These are phyloP conservation scores for Asterella californica DNA, from an alignment of 225 moss, liverwort and hornwort genomes.

Conservation along the genomic window DNA sequence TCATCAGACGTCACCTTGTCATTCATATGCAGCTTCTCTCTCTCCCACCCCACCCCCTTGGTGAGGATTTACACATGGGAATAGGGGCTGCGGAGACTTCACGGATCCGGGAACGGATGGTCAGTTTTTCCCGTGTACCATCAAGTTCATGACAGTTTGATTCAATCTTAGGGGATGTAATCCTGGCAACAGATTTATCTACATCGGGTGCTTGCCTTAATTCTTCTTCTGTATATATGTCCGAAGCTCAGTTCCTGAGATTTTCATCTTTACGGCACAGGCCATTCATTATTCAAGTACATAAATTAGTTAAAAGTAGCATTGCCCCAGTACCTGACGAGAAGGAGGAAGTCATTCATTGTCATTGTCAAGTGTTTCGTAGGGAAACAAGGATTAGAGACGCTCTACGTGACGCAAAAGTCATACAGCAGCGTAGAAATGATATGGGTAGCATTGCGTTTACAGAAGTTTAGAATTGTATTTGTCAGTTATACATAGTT, in stretches of 20 bases:
- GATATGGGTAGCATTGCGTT: not conserved
- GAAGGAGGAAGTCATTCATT: too few species aligned
- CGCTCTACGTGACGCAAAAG: not conserved
- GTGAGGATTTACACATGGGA: not conserved
- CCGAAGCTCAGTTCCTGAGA: not conserved
- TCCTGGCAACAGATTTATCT: constrained; percentile 7
- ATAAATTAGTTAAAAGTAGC: constrained; percentile 9
- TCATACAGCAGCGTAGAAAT: not conserved
- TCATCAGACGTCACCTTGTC: not conserved
- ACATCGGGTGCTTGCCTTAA: not conserved
- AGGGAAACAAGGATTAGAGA: constrained; percentile 9
- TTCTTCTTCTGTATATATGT: constrained; percentile 18
- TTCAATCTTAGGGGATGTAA: not conserved
- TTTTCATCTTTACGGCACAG: not conserved
- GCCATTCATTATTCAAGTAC: not conserved
- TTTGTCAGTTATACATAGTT: constrained; percentile 13
- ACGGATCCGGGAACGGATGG: constrained; percentile 14
- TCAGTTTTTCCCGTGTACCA: constrained; percentile 10
- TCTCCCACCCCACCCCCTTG: not conserved
- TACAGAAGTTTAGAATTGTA: not conserved
- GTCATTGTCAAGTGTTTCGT: constrained; percentile 11
- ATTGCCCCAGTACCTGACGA: not conserved
- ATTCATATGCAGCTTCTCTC: not conserved
- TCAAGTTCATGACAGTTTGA: not conserved
- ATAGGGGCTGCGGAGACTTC: not conserved